Percentiles rank a stretch among this genome's conserved stretches.
These are phyloP conservation scores for Orbilia ellipsospora DNA, from an alignment of 2,329 filamentous ascomycete genomes.

Conservation along the genomic window DNA sequence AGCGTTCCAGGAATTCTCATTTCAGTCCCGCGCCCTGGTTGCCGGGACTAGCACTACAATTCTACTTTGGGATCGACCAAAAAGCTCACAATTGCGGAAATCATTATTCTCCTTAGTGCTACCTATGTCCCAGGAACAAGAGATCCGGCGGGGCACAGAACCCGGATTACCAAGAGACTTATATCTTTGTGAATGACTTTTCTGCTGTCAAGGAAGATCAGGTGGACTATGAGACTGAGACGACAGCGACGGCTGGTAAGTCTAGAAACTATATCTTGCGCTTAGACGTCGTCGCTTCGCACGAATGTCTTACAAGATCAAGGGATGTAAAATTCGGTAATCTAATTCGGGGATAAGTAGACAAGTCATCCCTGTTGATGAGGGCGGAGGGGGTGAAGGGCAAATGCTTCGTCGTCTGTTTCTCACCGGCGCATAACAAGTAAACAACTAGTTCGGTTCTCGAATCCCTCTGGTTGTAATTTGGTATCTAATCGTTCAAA, in stretches of 20 bases:
- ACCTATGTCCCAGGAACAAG: slow-evolving; percentile 90
- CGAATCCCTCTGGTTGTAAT: not conserved
- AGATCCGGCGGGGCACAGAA: slow-evolving; percentile 88
- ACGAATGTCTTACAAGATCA: slow-evolving; percentile 6
- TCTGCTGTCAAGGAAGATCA: slow-evolving; percentile 96
- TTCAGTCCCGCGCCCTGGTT: not conserved
- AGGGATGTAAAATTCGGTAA: not conserved
- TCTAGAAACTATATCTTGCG: not conserved
- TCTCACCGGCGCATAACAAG: slow-evolving; percentile 87
- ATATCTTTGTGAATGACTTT: slow-evolving; percentile 97
- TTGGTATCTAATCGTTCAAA: not conserved
- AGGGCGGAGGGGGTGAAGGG: slow-evolving; percentile 87
- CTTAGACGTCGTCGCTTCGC: not conserved
- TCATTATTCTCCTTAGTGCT: slow-evolving; percentile 72
- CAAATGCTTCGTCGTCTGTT: slow-evolving; percentile 96
- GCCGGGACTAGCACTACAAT: not conserved
- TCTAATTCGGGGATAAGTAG: slow-evolving; percentile 29
- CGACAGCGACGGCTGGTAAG: slow-evolving; percentile 28
- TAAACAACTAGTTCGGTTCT: slow-evolving; percentile 2
- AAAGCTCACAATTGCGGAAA: slow-evolving; percentile 12
- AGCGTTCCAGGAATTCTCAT: not conserved
- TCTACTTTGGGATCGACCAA: slow-evolving; percentile 16
- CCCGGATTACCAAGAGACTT: slow-evolving; percentile 85
- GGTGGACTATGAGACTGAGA: slow-evolving; percentile 73
- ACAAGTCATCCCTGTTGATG: slow-evolving; percentile 75